These are phyloP conservation scores for Picea engelmannii DNA, from an alignment of 83 land plant genomes.

Conservation along the genomic window DNA sequence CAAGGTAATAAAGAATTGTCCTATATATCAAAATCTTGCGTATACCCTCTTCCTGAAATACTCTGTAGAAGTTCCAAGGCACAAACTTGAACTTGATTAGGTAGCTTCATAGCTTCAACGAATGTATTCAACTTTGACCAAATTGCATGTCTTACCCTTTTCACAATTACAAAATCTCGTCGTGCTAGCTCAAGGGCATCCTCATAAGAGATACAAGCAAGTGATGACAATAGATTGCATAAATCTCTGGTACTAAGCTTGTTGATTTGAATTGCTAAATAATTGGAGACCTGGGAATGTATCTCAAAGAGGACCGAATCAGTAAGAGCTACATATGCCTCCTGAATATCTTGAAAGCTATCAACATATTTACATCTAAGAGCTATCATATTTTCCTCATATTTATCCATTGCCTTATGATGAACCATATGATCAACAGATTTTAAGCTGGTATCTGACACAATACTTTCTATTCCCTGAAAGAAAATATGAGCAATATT, in stretches of 20 bases:
- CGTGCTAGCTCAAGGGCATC: background rate
- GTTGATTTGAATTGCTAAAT: conserved; percentile 2
- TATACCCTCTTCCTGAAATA: conserved; percentile 32
- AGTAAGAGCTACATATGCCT: conserved; percentile 30
- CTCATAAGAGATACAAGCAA: conserved; percentile 36
- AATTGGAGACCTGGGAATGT: background rate
- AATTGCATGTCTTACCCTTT: conserved; percentile 39
- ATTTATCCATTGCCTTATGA: background rate
- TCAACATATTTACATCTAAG: background rate
- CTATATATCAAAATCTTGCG: conserved; percentile 20
- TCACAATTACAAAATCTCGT: conserved; percentile 10
- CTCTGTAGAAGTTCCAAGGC: conserved; percentile 56
- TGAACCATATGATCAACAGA: background rate
- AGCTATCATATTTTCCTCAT: background rate
- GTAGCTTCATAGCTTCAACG: conserved; percentile 49
- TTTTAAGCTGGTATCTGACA: conserved; percentile 5
- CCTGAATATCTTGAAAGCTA: conserved; percentile 25
- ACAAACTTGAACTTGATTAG: conserved; percentile 41
- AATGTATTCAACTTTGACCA: conserved; percentile 46
- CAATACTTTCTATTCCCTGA: conserved; percentile 19
- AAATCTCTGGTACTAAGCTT: conserved; percentile 18
- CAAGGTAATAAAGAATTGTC: conserved; percentile 37
- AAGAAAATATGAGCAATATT: conserved; percentile 22
- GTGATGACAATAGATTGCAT: conserved; percentile 36
- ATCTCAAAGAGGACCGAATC: conserved; percentile 32